phyloP scores from a whole-genome alignment of 192 early-diverging fungal genomes.

The Backusella australiensis region DNA sequence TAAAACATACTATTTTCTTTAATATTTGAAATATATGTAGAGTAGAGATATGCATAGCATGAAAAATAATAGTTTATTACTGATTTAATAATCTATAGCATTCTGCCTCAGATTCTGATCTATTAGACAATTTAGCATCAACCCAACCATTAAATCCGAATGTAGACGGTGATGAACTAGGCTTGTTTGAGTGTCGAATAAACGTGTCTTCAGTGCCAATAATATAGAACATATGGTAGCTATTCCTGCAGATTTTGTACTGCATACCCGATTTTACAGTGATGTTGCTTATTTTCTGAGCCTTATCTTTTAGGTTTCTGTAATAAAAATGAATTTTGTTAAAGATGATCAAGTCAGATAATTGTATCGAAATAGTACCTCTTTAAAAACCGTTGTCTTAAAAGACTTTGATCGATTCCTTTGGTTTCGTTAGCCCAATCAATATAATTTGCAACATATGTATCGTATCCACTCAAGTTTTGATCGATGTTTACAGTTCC shows the following conservation, averaged over 20 bases:
- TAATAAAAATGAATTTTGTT: background rate
- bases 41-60: background rate
- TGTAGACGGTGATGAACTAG: background rate
- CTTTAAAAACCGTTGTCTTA: constrained; percentile 14
- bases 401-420: constrained; percentile 12
- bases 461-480: constrained; percentile 20
- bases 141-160: background rate
- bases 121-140: background rate
- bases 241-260: constrained; percentile 95
- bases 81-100: background rate
- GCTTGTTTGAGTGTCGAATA: background rate
- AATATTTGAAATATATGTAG: too few species aligned
- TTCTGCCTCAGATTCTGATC: background rate
- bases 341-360: background rate
- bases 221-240: constrained; percentile 96
- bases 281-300: constrained; percentile 37
- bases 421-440: constrained; percentile 27
- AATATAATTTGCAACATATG: constrained; percentile 27
- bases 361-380: constrained; percentile 4
- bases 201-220: constrained; percentile 83
- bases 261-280: constrained; percentile 77
- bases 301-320: constrained; percentile 14
- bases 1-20: too few species aligned
- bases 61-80: background rate
- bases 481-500: background rate